Evolutionary conservation across 495 filamentous ascomycete genomes (phyloP), one percentile per base, ranked within the genome.

Genomic region (Xylaria intraflava): DNA sequence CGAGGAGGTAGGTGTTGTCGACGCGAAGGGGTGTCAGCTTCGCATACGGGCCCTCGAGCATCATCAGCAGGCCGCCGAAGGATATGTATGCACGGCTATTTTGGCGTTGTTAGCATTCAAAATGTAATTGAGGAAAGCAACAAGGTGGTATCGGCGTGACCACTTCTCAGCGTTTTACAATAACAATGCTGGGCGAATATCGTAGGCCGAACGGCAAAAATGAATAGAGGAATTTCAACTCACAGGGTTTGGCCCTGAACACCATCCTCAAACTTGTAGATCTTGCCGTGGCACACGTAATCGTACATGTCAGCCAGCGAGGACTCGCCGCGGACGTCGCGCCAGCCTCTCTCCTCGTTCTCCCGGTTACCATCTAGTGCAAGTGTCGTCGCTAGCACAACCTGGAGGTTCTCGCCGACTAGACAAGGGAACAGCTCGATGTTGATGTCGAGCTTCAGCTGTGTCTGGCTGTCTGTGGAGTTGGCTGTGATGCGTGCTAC

Each of bases 251-350:
- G 83, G 27, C 83, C 83, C 58, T 86, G 83, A 9, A 79, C 74
- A 39, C 80, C 87, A 68, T 96, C 93, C 71, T 94, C 90, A 67
- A 97, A 96, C 60, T 90, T 85, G 75, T 99, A 99, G 30, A 96
- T 85, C 82, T 96, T 97, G 55, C 93, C 93, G 70, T 96, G 83
- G 70, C 90, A 96, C 41, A 97, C 93, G 68, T 99, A 99, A 62
- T 99, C 94, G 56, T 83, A 99, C 69, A 87, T 83, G 68, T 97
- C 90, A 19, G 93, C 90, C 35, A 99, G 74, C 10, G 82, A 88
- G 46, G 81, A 72, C 66, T 95, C 89, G 27, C 81, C 84, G 58
- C 75, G 78, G 23, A 84, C 77, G 44, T 90, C 87, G 64, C 89
- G 83, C 90, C 90, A 96, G 40, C 90, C 87, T 59, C 76, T 78